Conservation (phyloP, 768 basidiomycete species). For the Mrakia gelida region DNA sequence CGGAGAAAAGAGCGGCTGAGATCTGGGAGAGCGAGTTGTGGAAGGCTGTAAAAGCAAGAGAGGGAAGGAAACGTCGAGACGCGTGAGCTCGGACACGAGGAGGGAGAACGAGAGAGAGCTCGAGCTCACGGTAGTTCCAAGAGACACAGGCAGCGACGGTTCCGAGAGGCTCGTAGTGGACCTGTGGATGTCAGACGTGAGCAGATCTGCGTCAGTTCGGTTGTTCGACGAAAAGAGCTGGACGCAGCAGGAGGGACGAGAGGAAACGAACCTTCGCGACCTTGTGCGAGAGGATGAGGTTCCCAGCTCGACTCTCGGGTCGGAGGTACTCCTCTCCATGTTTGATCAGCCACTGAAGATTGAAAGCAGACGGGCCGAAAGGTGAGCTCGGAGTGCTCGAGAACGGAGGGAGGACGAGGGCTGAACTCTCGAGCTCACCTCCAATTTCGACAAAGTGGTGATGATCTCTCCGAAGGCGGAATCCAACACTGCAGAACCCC, state of each 20-base stretch:
- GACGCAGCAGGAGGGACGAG: neutral
- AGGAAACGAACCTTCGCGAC: slow-evolving; percentile 34
- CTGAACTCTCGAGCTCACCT: slow-evolving; percentile 8
- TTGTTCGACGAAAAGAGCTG: neutral
- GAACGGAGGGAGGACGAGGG: too few species aligned
- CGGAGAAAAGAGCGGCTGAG: slow-evolving; percentile 81
- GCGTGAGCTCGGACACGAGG: neutral
- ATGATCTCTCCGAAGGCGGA: slow-evolving; percentile 91
- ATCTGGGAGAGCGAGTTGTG: slow-evolving; percentile 95
- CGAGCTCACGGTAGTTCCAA: slow-evolving; percentile 69
- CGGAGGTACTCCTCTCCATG: slow-evolving; percentile 73
- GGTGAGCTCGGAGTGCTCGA: neutral
- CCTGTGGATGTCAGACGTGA: slow-evolving; percentile 34
- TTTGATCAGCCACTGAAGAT: slow-evolving; percentile 76
- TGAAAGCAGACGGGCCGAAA: neutral
- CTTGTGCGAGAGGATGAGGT: slow-evolving; percentile 70
- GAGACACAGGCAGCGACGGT: slow-evolving; percentile 89
- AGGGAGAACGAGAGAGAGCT: slow-evolving; percentile 22
- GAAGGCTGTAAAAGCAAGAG: slow-evolving; percentile 54
- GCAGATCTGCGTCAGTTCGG: neutral
- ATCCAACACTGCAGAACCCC: slow-evolving; percentile 65
- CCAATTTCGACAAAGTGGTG: slow-evolving; percentile 79
- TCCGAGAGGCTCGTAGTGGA: slow-evolving; percentile 78
- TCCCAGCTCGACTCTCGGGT: slow-evolving; percentile 63
- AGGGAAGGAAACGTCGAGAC: slow-evolving; percentile 17